These are phyloP conservation scores for Orobanche coerulescens DNA, from an alignment of 257 asterid genomes.

Conservation along the genomic window DNA sequence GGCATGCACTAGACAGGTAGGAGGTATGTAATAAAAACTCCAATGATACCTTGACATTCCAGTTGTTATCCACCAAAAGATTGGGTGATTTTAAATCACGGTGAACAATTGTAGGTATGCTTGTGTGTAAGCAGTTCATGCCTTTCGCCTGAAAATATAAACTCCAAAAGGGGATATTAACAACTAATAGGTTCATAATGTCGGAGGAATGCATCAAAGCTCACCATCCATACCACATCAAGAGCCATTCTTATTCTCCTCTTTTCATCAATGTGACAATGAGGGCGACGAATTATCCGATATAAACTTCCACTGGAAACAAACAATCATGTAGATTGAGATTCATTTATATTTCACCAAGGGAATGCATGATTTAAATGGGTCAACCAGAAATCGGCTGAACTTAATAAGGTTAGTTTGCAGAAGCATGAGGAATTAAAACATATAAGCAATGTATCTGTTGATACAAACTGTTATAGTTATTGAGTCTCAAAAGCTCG, in stretches of 20 bases:
- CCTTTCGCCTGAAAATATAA: slow-evolving; percentile 76
- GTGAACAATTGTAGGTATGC: slow-evolving; percentile 94
- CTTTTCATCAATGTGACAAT: slow-evolving; percentile 87
- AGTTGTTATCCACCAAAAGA: slow-evolving; percentile 88
- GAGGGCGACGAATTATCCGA: slow-evolving; percentile 95
- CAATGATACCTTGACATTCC: slow-evolving; percentile 83
- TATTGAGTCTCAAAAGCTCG: background rate
- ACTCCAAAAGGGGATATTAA: slow-evolving; percentile 19
- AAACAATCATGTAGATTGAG: slow-evolving; percentile 22
- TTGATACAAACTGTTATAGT: background rate
- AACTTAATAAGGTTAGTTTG: background rate
- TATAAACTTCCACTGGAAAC: slow-evolving; percentile 89
- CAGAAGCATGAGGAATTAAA: background rate
- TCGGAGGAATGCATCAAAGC: background rate
- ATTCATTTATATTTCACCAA: slow-evolving; percentile 21
- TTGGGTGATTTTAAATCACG: slow-evolving; percentile 97
- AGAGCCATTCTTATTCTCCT: slow-evolving; percentile 95
- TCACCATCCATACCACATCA: slow-evolving; percentile 72
- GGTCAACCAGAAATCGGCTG: background rate
- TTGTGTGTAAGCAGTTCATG: slow-evolving; percentile 97
- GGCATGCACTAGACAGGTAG: slow-evolving; percentile 14
- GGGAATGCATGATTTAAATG: slow-evolving; percentile 5
- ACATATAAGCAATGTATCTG: background rate
- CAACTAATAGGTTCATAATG: slow-evolving; percentile 10
- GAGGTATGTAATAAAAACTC: slow-evolving; percentile 8